Base-by-base conservation (phyloP, 345 rosid genomes). In the Corchorus olitorius region DNA sequence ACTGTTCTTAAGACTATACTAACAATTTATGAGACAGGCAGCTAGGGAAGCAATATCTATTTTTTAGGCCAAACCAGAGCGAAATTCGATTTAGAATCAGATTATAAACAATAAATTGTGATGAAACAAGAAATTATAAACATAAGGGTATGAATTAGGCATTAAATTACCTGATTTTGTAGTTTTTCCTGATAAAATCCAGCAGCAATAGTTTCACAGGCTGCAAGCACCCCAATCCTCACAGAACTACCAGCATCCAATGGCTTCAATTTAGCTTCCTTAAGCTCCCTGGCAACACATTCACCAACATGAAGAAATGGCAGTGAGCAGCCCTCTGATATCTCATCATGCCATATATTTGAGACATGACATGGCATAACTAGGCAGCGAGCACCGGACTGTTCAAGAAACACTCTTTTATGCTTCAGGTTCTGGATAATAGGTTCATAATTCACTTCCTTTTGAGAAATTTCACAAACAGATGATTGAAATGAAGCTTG, bases 321-420 rank as follows among this genome's bases (percentile, higher is more conserved):
- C 69, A 83, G 73, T 4, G 77, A 81, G 76, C 93, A 84, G 48
- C 89, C 92, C 78, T 84, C 78, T 3, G 84, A 84, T 56, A 90
- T 82, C 66, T 88, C 89, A 0, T 80, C 80, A 54, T 89, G 77
- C 97, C 97, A 90, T 14, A 71, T 65, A 62, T 92, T 90, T 1
- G 86, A 88, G 56, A 88, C 53, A 54, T 90, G 87, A 77, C 97
- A 92, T 1, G 93, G 97, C 85, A 89, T 82, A 8, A 89, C 88
- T 22, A 92, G 84, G 82, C 93, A 76, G 14, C 86, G 68, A 64
- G 88, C 94, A 43, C 97, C 97, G 41, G 89, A 76, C 54, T 82
- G 82, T 85, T 92, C 94, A 43, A 92, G 92, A 73, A 86, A 84
- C 15, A 15, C 61, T 78, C 92, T 84, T 73, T 92, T 90, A 2